Conservation (phyloP, 2,329 filamentous ascomycete species). For the Colletotrichum sojae region DNA sequence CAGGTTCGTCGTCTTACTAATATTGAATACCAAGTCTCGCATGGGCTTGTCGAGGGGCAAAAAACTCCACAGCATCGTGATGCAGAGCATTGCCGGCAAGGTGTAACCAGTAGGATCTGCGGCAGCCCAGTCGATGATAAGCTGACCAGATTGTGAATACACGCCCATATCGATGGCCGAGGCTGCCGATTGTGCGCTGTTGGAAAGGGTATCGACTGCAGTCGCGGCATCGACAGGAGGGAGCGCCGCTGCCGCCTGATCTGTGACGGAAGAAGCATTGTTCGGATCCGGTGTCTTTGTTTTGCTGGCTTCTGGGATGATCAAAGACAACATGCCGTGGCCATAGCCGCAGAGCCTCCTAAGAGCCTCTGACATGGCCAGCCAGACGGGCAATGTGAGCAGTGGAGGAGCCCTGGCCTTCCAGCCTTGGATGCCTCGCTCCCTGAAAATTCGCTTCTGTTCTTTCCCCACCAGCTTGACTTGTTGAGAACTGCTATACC, state of each 20-base stretch:
- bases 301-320: neutral
- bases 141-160: slow-evolving; percentile 62
- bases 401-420: slow-evolving; percentile 57
- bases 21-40: slow-evolving; percentile 15
- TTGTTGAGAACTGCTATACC: neutral
- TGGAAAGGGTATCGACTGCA: slow-evolving; percentile 42
- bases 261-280: slow-evolving; percentile 18
- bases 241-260: slow-evolving; percentile 20
- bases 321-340: slow-evolving; percentile 50
- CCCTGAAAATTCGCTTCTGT: slow-evolving; percentile 51
- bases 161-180: slow-evolving; percentile 46
- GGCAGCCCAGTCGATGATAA: slow-evolving; percentile 68
- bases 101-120: slow-evolving; percentile 64
- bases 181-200: slow-evolving; percentile 43
- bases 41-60: slow-evolving; percentile 13
- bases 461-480: neutral
- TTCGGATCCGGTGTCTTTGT: neutral
- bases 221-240: slow-evolving; percentile 41
- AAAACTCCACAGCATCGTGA: slow-evolving; percentile 6
- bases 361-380: slow-evolving; percentile 65
- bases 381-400: slow-evolving; percentile 62
- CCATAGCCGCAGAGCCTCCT: slow-evolving; percentile 62
- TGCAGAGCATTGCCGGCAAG: slow-evolving; percentile 54
- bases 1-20: neutral
- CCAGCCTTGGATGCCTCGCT: slow-evolving; percentile 63